Evolutionary conservation across 345 rosid genomes (phyloP).

Genomic region (Euphorbia pulcherrima): DNA sequence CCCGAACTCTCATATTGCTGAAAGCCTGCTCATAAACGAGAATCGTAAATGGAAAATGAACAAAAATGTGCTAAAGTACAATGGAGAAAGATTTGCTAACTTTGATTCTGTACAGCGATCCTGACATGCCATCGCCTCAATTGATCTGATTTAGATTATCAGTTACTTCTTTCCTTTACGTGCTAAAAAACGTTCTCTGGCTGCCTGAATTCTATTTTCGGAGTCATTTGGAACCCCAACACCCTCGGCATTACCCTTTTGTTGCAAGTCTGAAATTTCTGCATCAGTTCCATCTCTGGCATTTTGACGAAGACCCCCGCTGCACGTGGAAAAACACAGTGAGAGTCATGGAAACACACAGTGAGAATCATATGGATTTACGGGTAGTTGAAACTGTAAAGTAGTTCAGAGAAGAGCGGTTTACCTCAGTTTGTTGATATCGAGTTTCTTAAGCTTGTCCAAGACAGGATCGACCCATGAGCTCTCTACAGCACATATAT

Average conservation of each 20-base stretch:
- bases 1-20: background rate
- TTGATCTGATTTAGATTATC: background rate
- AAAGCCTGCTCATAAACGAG: background rate
- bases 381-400: background rate
- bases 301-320: slow-evolving; percentile 46
- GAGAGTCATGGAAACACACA: background rate
- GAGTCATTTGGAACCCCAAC: slow-evolving; percentile 34
- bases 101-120: background rate
- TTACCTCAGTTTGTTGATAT: slow-evolving; percentile 72
- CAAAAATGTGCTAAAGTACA: background rate
- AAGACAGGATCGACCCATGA: slow-evolving; percentile 64
- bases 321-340: background rate
- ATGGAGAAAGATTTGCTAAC: background rate
- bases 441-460: slow-evolving; percentile 62
- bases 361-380: background rate
- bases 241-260: slow-evolving; percentile 23
- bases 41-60: background rate
- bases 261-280: slow-evolving; percentile 28
- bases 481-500: slow-evolving; percentile 65
- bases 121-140: background rate
- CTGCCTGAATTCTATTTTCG: slow-evolving; percentile 66
- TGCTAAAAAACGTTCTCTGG: slow-evolving; percentile 83
- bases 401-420: background rate
- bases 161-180: slow-evolving; percentile 63
- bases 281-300: slow-evolving; percentile 33